Evolutionary conservation across 768 basidiomycete species (phyloP), one percentile per base, ranked within the genome.

Genomic region (Lactifluus pinguis): DNA sequence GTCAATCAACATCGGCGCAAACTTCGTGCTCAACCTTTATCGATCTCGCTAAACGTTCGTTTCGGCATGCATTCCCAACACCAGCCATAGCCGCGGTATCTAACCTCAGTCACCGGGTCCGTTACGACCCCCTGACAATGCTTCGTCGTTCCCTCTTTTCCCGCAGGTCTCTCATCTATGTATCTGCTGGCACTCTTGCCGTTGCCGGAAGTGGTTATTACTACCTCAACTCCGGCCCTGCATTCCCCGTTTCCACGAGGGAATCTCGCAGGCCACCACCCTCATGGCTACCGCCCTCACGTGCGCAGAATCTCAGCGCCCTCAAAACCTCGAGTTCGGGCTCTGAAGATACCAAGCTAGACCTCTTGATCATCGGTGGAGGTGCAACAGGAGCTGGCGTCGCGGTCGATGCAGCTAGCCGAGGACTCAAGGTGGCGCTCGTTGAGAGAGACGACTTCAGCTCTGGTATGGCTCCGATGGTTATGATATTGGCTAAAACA

Each of bases 381-480:
- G 95, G 95, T 19, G 95, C 95, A 5, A 98, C 94, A 2, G 95
- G 95, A 53, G 89, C 94, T 0, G 95, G 97, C 45, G 87, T 94
- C n/a, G 95, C 95, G 8, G 81, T 99, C 13, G 95, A 98, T 72
- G 95, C 95, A 49, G 93, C 90, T 6, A 89, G 84, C 68, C 76
- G 95, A 59, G 95, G 97, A 0, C 77, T 99, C 48, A 90, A 85
- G 70, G 95, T 98, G 15, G 95, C 92, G 0, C 76, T 98, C 60
- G 94, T 98, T 0, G 95, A 99, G 68, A 76, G 92, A 49, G 89
- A 91, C 65, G 95, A 99, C 71, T 99, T 95, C 65, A 83, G 85
- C 67, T 82, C 90, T 25, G 95, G 92, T 91, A 61, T 63, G 80
- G 72, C 6, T 17, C 10, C 21, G 10, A 25, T 25, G 11, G 7